Base-by-base conservation (phyloP, 352 stramenopile genomes). In the Elongisporangium anandrum region DNA sequence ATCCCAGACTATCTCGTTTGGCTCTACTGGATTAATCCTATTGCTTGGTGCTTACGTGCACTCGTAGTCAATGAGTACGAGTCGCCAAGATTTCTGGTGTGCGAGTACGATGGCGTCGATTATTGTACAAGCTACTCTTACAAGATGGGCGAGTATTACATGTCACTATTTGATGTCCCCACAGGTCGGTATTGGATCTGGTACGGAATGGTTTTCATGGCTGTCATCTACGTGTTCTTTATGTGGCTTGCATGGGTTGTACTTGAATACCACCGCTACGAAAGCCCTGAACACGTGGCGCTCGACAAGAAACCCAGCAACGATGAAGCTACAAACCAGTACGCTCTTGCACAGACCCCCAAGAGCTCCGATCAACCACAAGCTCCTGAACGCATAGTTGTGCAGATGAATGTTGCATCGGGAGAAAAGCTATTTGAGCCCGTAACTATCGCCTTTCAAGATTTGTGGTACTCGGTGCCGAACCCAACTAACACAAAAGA, bases 11-110 rank as follows among this genome's bases (percentile, higher is more conserved):
- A 66, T 50, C 73, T 75, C n/a, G 69, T 77, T n/a, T 88, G 77
- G 79, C 48, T 86, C n/a, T 87, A 84, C 66, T 85, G 69, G 65
- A 66, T 88, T 13, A 76, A 84, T 56, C 79, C 79, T 3, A 68
- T 89, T n/a, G 54, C 66, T 1, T 89, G 79, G 79, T 66, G 59
- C 41, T 52, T 81, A 1, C 75, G 77, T 9, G 61, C 52, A 10
- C 39, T 81, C 5, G 57, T 60, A 10, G 55, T 75, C 23, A 77
- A 71, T 20, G 57, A 75, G 34, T 75, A 72, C 54, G 64, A 59
- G 9, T 66, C 64, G 34, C 53, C 51, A 19, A 29, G 39, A 4
- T 75, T 72, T 16, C 57, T 76, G 4, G 63, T 76, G 19, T 80
- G 71, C 52, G 23, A 73, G 22, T 79, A 75, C 56, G 55, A 77